Percentiles rank a stretch among this genome's conserved stretches.
Evolutionary conservation across 2,329 filamentous ascomycete genomes (phyloP).

Genomic region (Chrysoporthe austroafricana): DNA sequence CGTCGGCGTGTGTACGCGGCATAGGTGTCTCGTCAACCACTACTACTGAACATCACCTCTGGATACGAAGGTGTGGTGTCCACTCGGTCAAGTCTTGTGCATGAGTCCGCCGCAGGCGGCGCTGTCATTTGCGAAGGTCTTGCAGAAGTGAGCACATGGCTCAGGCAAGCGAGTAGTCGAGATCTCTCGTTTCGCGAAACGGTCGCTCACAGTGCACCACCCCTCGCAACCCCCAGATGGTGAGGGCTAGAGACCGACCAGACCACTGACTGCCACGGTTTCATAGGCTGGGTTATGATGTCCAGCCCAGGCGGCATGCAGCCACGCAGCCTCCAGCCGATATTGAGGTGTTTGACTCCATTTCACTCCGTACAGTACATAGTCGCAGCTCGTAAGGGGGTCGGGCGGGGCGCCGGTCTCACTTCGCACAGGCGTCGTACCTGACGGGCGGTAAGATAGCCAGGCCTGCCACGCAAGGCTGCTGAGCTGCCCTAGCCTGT

Average conservation of each 20-base stretch:
- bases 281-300: background rate
- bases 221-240: background rate
- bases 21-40: background rate
- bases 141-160: background rate
- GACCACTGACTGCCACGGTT: background rate
- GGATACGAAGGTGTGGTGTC: background rate
- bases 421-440: slow-evolving; percentile 10
- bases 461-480: background rate
- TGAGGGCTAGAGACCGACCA: background rate
- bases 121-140: slow-evolving; percentile 9
- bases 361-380: slow-evolving; percentile 3
- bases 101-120: slow-evolving; percentile 10
- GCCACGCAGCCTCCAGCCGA: slow-evolving; percentile 2
- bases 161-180: background rate
- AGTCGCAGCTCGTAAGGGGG: slow-evolving; percentile 1
- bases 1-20: too few relatives aligned
- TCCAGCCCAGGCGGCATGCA: slow-evolving; percentile 3
- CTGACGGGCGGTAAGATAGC: background rate
- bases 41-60: background rate
- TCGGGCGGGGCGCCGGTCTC: background rate
- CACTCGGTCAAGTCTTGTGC: background rate
- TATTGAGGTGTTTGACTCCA: slow-evolving; percentile 4
- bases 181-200: slow-evolving; percentile 4
- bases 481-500: background rate
- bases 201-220: background rate